phyloP scores from a whole-genome alignment of 805 yeast species.

The Pichia occidentalis region DNA sequence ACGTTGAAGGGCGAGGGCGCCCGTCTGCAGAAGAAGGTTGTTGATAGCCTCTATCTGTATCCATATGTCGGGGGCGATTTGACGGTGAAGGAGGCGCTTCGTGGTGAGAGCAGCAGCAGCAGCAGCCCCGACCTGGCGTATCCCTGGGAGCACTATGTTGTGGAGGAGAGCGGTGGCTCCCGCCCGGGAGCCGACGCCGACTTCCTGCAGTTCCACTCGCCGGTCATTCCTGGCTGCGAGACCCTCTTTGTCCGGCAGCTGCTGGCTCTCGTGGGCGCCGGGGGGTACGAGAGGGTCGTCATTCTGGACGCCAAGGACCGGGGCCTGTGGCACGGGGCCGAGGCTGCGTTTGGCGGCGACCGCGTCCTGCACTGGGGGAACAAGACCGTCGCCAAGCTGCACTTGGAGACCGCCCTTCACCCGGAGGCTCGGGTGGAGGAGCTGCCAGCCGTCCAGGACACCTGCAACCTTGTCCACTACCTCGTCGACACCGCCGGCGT shows the following conservation, averaged over 20 bases:
- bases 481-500: no score
- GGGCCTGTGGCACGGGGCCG: constrained; percentile 9
- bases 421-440: no score
- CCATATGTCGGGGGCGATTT: constrained; percentile 61
- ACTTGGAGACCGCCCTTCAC: no score
- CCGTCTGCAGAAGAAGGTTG: constrained; percentile 22
- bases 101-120: neutral
- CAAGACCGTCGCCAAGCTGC: neutral
- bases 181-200: no score
- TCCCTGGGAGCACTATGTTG: constrained; percentile 9
- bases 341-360: neutral
- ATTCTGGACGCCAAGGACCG: constrained; percentile 10
- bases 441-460: no score
- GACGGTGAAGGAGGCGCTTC: constrained; percentile 3
- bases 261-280: neutral
- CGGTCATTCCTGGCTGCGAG: constrained; percentile 15
- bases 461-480: no score
- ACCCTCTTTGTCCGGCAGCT: constrained; percentile 12
- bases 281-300: constrained; percentile 5
- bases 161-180: neutral
- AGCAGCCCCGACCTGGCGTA: no score
- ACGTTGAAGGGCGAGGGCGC: neutral
- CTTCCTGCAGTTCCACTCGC: constrained; percentile 14
- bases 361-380: constrained; percentile 2
- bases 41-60: constrained; percentile 58